These are phyloP conservation scores for Ambrosia artemisiifolia DNA, from an alignment of 129 eudicot species.

Conservation along the genomic window DNA sequence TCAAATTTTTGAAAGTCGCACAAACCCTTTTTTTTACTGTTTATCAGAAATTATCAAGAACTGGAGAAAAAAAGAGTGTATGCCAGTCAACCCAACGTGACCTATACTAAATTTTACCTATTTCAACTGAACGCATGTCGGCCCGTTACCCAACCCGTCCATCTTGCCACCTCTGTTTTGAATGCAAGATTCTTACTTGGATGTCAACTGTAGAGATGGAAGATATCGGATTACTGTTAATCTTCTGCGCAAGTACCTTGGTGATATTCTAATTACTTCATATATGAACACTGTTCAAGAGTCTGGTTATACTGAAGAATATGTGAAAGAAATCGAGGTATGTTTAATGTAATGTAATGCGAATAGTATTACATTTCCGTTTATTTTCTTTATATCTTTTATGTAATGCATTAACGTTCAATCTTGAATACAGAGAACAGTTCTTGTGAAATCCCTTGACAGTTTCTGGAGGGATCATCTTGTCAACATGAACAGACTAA, in stretches of 20 bases:
- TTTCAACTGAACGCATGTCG: not conserved
- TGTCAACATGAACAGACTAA: conserved; percentile 92
- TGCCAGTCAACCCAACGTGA: not conserved
- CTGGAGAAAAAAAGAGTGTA: not conserved
- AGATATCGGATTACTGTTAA: conserved; percentile 54
- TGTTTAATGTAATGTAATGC: not conserved
- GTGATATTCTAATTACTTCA: conserved; percentile 82
- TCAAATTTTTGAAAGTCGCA: not conserved
- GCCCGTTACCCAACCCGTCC: not conserved
- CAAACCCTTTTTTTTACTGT: not conserved
- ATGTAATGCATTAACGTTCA: not conserved
- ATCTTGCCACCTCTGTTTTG: not conserved
- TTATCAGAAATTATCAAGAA: not conserved
- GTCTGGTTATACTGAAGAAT: conserved; percentile 70
- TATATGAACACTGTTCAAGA: conserved; percentile 67
- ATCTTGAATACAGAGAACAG: conserved; percentile 59
- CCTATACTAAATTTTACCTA: not conserved
- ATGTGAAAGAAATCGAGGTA: conserved; percentile 87
- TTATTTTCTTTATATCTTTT: not conserved
- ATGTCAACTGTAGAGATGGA: conserved; percentile 59
- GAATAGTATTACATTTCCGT: not conserved
- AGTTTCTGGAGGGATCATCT: conserved; percentile 99
- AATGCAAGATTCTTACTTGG: not conserved
- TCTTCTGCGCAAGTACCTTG: conserved; percentile 89
- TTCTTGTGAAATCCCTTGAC: conserved; percentile 83